Conservation (phyloP, 306 rosid genomes). For the Prunus salicina region DNA sequence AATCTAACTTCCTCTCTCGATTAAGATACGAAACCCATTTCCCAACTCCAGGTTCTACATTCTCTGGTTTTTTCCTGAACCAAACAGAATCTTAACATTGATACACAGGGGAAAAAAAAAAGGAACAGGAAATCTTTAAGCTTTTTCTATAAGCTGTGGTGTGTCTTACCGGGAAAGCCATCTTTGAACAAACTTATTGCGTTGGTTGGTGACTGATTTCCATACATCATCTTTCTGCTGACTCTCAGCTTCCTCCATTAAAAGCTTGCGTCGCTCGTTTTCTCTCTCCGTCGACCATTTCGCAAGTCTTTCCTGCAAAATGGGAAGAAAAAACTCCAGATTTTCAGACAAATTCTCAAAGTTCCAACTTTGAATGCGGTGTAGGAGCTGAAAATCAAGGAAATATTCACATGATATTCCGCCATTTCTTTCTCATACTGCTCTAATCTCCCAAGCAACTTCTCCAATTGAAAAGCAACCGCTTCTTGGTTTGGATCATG, state of each 20-base stretch:
- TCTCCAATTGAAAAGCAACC: conserved; percentile 72
- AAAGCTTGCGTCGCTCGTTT: conserved; percentile 63
- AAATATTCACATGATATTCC: conserved; percentile 65
- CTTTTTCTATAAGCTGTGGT: neutral
- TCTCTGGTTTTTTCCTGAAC: conserved; percentile 58
- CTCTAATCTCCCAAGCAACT: conserved; percentile 77
- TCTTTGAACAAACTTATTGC: conserved; percentile 47
- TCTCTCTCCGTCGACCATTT: conserved; percentile 75
- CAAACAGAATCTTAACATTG: conserved; percentile 17
- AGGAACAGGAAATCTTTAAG: neutral
- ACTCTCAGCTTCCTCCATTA: conserved; percentile 67
- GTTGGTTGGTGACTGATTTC: conserved; percentile 35
- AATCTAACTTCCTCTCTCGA: conserved; percentile 87
- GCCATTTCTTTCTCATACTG: conserved; percentile 85
- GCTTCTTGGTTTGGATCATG: conserved; percentile 79
- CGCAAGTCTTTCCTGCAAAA: conserved; percentile 54
- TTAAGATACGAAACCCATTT: conserved; percentile 96
- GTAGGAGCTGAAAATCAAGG: neutral
- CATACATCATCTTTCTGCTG: conserved; percentile 59
- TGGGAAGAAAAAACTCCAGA: neutral
- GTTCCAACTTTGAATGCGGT: neutral
- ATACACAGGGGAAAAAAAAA: neutral
- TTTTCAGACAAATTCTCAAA: neutral
- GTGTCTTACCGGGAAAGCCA: conserved; percentile 54
- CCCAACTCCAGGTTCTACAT: conserved; percentile 84